Conservation (phyloP, 441 rosid species). For the Flueggea neowawraea region DNA sequence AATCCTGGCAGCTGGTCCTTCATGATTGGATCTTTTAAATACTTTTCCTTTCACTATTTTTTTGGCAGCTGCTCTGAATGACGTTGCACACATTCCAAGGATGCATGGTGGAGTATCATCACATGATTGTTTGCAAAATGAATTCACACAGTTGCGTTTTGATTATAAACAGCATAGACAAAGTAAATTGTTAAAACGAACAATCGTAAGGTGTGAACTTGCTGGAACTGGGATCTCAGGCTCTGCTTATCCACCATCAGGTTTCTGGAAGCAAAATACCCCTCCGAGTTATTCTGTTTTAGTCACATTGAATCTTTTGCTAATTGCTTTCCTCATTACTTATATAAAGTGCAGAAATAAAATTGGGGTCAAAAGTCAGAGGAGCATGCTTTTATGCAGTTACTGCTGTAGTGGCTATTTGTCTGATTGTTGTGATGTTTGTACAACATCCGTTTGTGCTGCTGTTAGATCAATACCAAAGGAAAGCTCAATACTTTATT, state of each 20-base stretch:
- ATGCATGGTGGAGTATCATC: conserved; percentile 23
- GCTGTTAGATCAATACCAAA: conserved; percentile 59
- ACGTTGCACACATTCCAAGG: conserved; percentile 26
- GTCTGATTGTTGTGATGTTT: conserved; percentile 65
- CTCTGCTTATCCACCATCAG: conserved; percentile 46
- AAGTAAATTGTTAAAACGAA: conserved; percentile 27
- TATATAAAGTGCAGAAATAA: conserved; percentile 50
- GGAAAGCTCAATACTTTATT: conserved; percentile 66
- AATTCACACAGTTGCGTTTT: conserved; percentile 22
- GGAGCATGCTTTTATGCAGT: conserved; percentile 74
- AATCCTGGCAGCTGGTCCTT: neutral
- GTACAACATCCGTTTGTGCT: conserved; percentile 79
- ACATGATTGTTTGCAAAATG: conserved; percentile 19
- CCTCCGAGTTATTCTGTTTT: neutral
- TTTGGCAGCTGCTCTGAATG: conserved; percentile 33
- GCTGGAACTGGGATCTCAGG: conserved; percentile 59
- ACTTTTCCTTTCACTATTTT: neutral
- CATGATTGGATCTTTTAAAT: neutral
- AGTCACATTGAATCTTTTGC: conserved; percentile 6
- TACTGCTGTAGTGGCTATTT: conserved; percentile 53
- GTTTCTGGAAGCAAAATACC: conserved; percentile 28
- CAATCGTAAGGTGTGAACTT: conserved; percentile 54
- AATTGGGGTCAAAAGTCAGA: conserved; percentile 57
- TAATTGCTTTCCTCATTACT: conserved; percentile 20
- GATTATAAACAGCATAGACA: conserved; percentile 23